Conservation (phyloP, 192 early-diverging fungal species). For the Gaertneriomyces sp. region DNA sequence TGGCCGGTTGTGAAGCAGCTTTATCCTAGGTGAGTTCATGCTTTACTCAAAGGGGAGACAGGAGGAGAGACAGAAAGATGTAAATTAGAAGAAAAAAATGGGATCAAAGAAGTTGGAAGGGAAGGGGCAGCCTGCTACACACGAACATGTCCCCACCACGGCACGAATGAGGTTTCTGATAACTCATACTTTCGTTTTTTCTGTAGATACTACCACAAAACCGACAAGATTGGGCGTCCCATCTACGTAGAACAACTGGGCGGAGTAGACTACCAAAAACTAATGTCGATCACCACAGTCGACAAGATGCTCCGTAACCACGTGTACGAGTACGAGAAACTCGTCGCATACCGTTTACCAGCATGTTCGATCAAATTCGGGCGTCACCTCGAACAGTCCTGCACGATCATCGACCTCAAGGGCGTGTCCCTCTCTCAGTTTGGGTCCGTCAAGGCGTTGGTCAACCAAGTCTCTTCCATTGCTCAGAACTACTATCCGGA, state of each 20-base stretch:
- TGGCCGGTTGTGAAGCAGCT: constrained; percentile 52
- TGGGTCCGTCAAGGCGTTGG: constrained; percentile 62
- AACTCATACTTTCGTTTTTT: constrained; percentile 24
- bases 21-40: not conserved
- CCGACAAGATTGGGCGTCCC: constrained; percentile 84
- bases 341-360: constrained; percentile 65
- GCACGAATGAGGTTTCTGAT: too few species aligned
- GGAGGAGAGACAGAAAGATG: too few species aligned
- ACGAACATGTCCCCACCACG: too few species aligned
- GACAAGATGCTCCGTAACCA: constrained; percentile 72
- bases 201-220: constrained; percentile 82
- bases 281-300: constrained; percentile 61
- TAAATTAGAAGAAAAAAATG: too few species aligned
- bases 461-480: constrained; percentile 72
- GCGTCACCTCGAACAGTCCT: constrained; percentile 74
- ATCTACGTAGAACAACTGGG: constrained; percentile 91
- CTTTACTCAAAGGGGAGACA: too few species aligned
- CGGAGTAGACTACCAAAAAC: constrained; percentile 56
- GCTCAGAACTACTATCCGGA: constrained; percentile 96
- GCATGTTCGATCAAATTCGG: constrained; percentile 69
- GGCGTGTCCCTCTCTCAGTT: constrained; percentile 75
- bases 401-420: constrained; percentile 88
- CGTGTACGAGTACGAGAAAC: constrained; percentile 71
- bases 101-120: too few species aligned
- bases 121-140: too few species aligned